Conservation (phyloP, 1,284 basidiomycete genomes). For the Cutaneotrichosporon arboriforme region DNA sequence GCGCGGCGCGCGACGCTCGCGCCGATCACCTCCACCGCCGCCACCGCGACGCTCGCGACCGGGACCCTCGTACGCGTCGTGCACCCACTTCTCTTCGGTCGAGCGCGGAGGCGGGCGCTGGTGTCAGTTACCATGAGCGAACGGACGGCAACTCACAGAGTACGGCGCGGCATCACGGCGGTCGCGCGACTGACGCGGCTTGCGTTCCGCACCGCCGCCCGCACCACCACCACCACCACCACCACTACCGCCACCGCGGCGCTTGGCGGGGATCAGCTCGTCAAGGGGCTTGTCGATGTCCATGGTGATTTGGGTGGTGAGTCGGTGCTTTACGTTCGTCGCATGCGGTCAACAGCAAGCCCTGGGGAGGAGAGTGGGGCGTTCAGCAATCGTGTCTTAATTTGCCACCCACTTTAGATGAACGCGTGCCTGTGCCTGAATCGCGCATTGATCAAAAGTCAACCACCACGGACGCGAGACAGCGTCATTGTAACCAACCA, state of each 20-base stretch:
- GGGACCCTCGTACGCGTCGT: conserved; percentile 42
- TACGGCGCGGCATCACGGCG: conserved; percentile 32
- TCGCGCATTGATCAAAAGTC: not conserved
- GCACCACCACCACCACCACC: not conserved
- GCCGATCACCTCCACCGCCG: conserved; percentile 6
- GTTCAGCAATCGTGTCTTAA: not conserved
- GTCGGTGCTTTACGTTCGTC: too few relatives aligned
- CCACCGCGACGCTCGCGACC: conserved; percentile 6
- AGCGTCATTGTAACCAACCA: not conserved
- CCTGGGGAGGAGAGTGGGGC: not conserved
- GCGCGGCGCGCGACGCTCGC: conserved; percentile 10
- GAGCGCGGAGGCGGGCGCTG: conserved; percentile 46
- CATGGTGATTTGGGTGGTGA: conserved; percentile 25
- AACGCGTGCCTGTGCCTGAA: not conserved
- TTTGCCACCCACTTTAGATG: not conserved
- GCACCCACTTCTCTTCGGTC: conserved; percentile 46
- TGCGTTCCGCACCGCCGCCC: conserved; percentile 15
- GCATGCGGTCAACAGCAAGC: too few relatives aligned
- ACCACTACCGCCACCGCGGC: conserved; percentile 2
- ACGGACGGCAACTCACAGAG: conserved; percentile 22
- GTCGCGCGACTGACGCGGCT: conserved; percentile 20
- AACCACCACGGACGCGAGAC: not conserved
- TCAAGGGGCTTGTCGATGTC: conserved; percentile 47
- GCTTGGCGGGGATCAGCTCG: conserved; percentile 37
- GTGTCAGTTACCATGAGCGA: not conserved